Conservation (phyloP, 176 grass and related monocot genomes). For the Pontederia crassipes region DNA sequence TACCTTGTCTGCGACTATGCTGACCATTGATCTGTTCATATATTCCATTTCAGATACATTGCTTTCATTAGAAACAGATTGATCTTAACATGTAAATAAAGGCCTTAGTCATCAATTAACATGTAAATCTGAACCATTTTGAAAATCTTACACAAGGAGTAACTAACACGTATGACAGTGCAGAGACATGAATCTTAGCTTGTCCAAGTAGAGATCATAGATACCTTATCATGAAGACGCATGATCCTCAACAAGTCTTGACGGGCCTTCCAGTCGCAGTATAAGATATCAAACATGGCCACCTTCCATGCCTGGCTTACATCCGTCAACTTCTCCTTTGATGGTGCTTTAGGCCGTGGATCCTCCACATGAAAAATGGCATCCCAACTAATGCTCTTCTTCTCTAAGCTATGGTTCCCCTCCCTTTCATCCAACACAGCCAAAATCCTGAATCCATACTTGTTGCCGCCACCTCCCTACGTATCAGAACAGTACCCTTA, state of each 20-base stretch:
- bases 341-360: conserved; percentile 57
- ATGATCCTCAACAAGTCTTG: conserved; percentile 89
- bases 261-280: conserved; percentile 86
- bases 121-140: no score
- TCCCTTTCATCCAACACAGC: conserved; percentile 4
- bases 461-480: background rate
- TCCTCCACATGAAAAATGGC: conserved; percentile 44
- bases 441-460: conserved; percentile 2
- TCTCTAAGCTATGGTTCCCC: conserved; percentile 5
- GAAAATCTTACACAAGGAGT: no score
- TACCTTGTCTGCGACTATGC: no score
- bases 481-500: background rate
- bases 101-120: no score
- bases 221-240: conserved; percentile 86
- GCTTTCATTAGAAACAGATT: no score
- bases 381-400: conserved; percentile 10
- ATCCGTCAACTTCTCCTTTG: conserved; percentile 64
- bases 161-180: background rate
- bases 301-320: conserved; percentile 87
- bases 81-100: no score
- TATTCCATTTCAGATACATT: no score
- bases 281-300: conserved; percentile 87
- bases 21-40: no score
- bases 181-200: background rate
- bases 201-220: background rate